phyloP scores from a whole-genome alignment of 805 yeast genomes.

The Hemisphaericaspora nanyangensis region DNA sequence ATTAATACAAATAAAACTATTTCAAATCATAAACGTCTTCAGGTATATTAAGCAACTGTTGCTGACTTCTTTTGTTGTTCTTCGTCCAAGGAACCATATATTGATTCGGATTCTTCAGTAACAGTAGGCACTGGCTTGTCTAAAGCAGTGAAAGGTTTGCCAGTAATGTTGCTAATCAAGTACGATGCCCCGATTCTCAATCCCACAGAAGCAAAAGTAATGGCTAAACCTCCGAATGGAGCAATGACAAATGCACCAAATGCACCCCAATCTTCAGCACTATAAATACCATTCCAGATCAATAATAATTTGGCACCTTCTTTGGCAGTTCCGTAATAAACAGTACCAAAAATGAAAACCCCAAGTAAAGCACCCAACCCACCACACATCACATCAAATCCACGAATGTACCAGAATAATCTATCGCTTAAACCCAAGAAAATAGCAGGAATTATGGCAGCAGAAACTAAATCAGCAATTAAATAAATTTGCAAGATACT shows the following conservation, averaged over 20 bases:
- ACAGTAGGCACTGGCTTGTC: constrained; percentile 29
- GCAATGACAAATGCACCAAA: constrained; percentile 94
- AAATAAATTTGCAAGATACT: constrained; percentile 82
- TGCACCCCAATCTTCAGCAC: constrained; percentile 81
- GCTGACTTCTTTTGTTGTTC: background rate
- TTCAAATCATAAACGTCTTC: no score
- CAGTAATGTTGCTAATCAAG: constrained; percentile 28
- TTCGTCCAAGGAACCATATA: constrained; percentile 3
- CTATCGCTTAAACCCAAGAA: constrained; percentile 70
- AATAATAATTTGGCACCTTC: constrained; percentile 77
- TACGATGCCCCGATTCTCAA: constrained; percentile 39
- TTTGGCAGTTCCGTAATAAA: constrained; percentile 67
- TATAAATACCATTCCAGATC: constrained; percentile 76
- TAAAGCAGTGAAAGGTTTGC: constrained; percentile 43
- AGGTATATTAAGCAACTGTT: no score
- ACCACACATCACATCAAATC: constrained; percentile 78
- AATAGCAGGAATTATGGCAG: constrained; percentile 80
- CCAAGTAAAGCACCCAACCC: constrained; percentile 79
- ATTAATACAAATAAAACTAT: no score
- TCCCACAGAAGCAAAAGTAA: constrained; percentile 51
- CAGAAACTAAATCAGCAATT: constrained; percentile 86
- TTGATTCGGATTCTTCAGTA: background rate
- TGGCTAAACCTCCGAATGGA: constrained; percentile 71
- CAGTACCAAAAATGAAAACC: constrained; percentile 79
- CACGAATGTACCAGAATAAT: constrained; percentile 63